These are phyloP conservation scores for Oryza meyeriana DNA, from an alignment of 176 grass and related monocot species.

Conservation along the genomic window DNA sequence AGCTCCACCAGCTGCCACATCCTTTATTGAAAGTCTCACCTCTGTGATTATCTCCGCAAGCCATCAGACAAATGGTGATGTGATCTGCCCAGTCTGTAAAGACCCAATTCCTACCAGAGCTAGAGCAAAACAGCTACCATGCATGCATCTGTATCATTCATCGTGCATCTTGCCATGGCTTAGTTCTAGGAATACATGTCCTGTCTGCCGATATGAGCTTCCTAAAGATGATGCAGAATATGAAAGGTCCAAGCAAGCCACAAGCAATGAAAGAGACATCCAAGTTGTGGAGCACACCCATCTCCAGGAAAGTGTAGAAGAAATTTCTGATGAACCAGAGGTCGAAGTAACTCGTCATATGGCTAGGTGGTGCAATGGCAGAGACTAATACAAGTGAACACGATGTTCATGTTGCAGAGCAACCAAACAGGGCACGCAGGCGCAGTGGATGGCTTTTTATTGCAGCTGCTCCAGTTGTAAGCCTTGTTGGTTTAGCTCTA, in stretches of 20 bases:
- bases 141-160: slow-evolving; percentile 76
- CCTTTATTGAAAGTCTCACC: slow-evolving; percentile 49
- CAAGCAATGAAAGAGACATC: slow-evolving; percentile 27
- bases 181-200: slow-evolving; percentile 76
- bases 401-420: not conserved
- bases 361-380: slow-evolving; percentile 6
- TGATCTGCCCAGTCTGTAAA: slow-evolving; percentile 88
- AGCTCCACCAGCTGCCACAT: slow-evolving; percentile 66
- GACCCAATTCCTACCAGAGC: slow-evolving; percentile 45
- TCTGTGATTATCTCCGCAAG: slow-evolving; percentile 56
- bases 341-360: slow-evolving; percentile 24
- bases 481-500: slow-evolving; percentile 68
- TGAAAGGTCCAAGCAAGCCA: slow-evolving; percentile 51
- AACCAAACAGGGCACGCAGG: slow-evolving; percentile 34
- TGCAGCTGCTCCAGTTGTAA: slow-evolving; percentile 67
- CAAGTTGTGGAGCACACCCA: not conserved
- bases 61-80: slow-evolving; percentile 47
- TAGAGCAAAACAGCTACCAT: slow-evolving; percentile 71
- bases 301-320: not conserved
- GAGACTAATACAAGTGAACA: slow-evolving; percentile 17
- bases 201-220: slow-evolving; percentile 82
- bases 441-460: slow-evolving; percentile 55
- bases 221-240: slow-evolving; percentile 72
- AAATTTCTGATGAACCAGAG: slow-evolving; percentile 49
- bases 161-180: slow-evolving; percentile 87